These are phyloP conservation scores for Pseudocercospora cruenta DNA, from an alignment of 2,329 filamentous ascomycete species.

Conservation along the genomic window DNA sequence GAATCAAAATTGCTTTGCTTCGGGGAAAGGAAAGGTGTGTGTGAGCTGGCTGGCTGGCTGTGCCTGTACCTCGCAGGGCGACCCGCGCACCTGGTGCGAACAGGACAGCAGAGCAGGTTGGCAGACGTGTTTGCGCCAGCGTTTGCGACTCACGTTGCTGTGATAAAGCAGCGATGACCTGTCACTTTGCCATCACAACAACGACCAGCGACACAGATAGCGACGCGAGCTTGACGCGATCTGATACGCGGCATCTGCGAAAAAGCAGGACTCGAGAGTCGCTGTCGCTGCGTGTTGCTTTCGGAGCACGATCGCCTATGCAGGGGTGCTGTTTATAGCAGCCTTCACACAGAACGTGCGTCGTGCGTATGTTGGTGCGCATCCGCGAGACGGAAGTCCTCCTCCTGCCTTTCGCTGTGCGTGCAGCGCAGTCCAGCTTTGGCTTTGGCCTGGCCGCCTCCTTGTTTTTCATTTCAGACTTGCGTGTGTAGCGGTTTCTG, in stretches of 20 bases:
- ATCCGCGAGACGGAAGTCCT: neutral
- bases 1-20: neutral
- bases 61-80: neutral
- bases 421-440: neutral
- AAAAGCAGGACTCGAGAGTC: neutral
- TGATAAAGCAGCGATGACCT: neutral
- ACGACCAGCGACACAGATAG: neutral
- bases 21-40: neutral
- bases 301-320: neutral
- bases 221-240: constrained; percentile 6
- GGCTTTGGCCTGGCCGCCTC: neutral
- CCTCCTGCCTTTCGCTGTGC: neutral
- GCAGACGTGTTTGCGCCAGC: constrained; percentile 4
- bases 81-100: neutral
- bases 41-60: neutral
- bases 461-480: neutral
- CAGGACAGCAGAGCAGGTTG: neutral
- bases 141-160: neutral
- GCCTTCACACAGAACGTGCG: neutral
- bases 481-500: neutral
- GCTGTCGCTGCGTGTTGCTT: neutral
- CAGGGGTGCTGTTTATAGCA: neutral
- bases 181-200: constrained; percentile 1
- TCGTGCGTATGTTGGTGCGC: neutral
- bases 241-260: neutral